Evolutionary conservation across 768 basidiomycete genomes (phyloP), one percentile per base, ranked within the genome.

Genomic region (Rhizopogon salebrosus): DNA sequence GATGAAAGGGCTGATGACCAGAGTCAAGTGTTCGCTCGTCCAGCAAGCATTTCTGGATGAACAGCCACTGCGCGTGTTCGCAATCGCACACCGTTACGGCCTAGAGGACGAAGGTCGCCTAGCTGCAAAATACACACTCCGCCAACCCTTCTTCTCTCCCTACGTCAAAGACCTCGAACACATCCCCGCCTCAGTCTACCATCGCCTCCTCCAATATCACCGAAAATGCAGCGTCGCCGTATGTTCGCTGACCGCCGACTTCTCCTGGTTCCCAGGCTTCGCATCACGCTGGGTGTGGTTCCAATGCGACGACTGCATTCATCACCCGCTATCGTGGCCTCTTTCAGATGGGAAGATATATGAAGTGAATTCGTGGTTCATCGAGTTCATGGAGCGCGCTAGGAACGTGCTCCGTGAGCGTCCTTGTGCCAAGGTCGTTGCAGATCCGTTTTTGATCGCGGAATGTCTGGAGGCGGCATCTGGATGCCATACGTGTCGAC

Each of bases 231-330:
- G 70, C 48, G 49, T 67, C 23, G 64, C 60, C 31, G 60, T 61
- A 29, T 60, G 60, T 55, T 60, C 62, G 48, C 64, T 70, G 35
- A 70, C 68, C 31, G 65, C 64, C 14, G 68, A 71, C 57, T 71
- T 69, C 51, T 64, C 70, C 50, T 69, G 68, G 69, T 70, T 71
- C 57, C 71, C 64, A 0, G 61, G 58, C 13, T 68, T 70, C 20
- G 67, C 67, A 4, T 68, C 67, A 41, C 70, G 71, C 27, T 72
- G 65, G 62, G 62, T 69, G 40, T 71, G 67, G 63, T 72, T 72
- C 63, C 70, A 72, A 54, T 72, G 69, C 13, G 71, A 72, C 9
- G 67, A 68, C 34, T 68, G 67, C n/a, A 50, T 70, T 27, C 67
- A 70, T 51, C 67, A 68, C 52, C 48, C 58, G 20, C 57, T 68